These are phyloP conservation scores for Ascochyta fabae DNA, from an alignment of 2,329 filamentous ascomycete genomes.

Conservation along the genomic window DNA sequence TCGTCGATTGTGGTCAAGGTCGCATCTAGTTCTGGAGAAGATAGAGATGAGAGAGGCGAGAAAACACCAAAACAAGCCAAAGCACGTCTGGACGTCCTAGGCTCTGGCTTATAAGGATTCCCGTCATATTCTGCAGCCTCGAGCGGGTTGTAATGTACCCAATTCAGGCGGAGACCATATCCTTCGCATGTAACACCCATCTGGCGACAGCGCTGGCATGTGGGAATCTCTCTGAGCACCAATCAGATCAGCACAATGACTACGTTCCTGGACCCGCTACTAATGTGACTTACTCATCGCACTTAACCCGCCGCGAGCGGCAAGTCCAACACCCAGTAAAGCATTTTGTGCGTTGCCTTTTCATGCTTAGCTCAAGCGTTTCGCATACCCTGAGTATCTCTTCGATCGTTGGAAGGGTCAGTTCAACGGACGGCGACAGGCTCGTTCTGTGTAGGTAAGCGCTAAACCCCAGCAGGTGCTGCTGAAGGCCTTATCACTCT, in stretches of 20 bases:
- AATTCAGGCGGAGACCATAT: conserved; percentile 18
- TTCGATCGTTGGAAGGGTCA: no score
- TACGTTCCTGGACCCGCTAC: not conserved
- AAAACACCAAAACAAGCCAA: not conserved
- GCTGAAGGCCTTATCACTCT: not conserved
- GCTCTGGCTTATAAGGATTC: not conserved
- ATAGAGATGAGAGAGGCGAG: not conserved
- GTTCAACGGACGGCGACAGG: not conserved
- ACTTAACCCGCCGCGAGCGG: conserved; percentile 20
- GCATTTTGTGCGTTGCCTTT: conserved; percentile 14
- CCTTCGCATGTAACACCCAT: conserved; percentile 13
- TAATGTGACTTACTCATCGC: conserved; percentile 17
- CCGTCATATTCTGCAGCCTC: conserved; percentile 1
- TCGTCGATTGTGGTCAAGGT: conserved; percentile 8
- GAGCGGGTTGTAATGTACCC: conserved; percentile 14
- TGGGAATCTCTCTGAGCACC: conserved; percentile 4
- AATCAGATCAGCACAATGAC: not conserved
- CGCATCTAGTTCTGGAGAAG: conserved; percentile 9
- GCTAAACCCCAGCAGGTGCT: not conserved
- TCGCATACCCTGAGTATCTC: not conserved
- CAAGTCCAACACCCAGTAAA: conserved; percentile 26
- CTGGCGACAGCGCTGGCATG: conserved; percentile 13
- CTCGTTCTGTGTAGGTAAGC: not conserved
- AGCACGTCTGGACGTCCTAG: conserved; percentile 3
- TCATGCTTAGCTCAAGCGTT: conserved; percentile 4